Evolutionary conservation across 192 early-diverging fungal species (phyloP).

Genomic region (Rhizophagus clarus): DNA sequence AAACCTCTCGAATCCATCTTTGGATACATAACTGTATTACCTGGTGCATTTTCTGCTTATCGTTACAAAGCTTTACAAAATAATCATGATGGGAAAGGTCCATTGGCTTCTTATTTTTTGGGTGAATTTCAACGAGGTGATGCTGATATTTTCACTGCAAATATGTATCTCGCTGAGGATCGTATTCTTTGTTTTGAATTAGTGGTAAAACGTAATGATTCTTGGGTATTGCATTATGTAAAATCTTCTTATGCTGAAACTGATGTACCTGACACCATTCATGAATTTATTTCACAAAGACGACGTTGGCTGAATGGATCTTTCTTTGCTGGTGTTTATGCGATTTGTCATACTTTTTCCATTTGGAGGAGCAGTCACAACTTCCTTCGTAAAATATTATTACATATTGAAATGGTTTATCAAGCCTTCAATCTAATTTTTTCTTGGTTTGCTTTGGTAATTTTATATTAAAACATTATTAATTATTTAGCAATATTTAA

Average conservation of each 20-base stretch:
- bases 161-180: constrained; percentile 86
- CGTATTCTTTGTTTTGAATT: constrained; percentile 85
- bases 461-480: constrained; percentile 39
- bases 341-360: constrained; percentile 70
- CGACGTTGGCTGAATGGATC: constrained; percentile 95
- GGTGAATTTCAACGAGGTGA: constrained; percentile 60
- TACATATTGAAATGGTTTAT: constrained; percentile 82
- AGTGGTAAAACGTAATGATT: constrained; percentile 66
- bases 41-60: constrained; percentile 87
- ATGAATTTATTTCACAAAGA: constrained; percentile 93
- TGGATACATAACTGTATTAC: constrained; percentile 86
- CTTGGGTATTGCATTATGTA: constrained; percentile 77
- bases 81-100: constrained; percentile 62
- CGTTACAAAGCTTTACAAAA: constrained; percentile 72
- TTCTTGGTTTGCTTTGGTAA: constrained; percentile 87
- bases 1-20: constrained; percentile 82
- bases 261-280: constrained; percentile 73
- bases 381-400: constrained; percentile 67
- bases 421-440: constrained; percentile 78
- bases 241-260: constrained; percentile 72
- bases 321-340: constrained; percentile 89
- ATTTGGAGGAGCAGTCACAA: constrained; percentile 80
- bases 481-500: neutral
- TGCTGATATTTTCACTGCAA: constrained; percentile 72
- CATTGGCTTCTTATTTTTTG: constrained; percentile 77